Conservation (phyloP, 441 rosid genomes). For the Populus hybrid region DNA sequence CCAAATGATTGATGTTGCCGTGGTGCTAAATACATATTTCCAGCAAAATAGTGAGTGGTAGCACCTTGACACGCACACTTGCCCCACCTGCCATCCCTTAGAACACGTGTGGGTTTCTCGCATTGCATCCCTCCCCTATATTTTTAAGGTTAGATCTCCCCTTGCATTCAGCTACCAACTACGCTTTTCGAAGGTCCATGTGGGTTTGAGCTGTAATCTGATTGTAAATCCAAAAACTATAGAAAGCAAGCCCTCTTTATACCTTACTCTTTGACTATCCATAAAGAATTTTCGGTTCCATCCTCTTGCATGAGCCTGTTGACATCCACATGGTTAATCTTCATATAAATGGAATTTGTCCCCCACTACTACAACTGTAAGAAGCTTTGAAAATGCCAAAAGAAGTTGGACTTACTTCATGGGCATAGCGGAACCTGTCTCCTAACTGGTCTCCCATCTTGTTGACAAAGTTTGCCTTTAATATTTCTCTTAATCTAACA, state of each 20-base stretch:
- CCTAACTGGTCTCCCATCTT: constrained; percentile 46
- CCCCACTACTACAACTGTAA: constrained; percentile 1
- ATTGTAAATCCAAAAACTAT: constrained; percentile 16
- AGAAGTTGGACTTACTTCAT: constrained; percentile 9
- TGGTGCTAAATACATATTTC: background rate
- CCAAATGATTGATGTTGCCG: background rate
- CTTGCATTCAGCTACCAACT: background rate
- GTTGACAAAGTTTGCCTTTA: constrained; percentile 35
- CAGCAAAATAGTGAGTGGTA: background rate
- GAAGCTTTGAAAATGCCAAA: constrained; percentile 10
- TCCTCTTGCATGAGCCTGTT: background rate
- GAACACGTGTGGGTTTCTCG: too few species aligned
- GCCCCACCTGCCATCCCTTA: background rate
- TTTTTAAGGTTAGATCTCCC: background rate
- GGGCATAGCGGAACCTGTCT: constrained; percentile 23
- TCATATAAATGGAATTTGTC: constrained; percentile 14
- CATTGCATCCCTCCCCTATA: too few species aligned
- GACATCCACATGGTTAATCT: constrained; percentile 37
- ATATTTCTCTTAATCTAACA: constrained; percentile 14
- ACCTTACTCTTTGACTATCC: constrained; percentile 28
- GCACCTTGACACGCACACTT: background rate
- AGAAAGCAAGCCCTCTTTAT: constrained; percentile 26
- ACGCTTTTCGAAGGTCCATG: constrained; percentile 33
- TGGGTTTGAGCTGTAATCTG: constrained; percentile 54
- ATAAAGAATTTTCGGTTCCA: constrained; percentile 5